Conservation (phyloP, 2,329 filamentous ascomycete species). For the Calonectria pseudoturangicola region DNA sequence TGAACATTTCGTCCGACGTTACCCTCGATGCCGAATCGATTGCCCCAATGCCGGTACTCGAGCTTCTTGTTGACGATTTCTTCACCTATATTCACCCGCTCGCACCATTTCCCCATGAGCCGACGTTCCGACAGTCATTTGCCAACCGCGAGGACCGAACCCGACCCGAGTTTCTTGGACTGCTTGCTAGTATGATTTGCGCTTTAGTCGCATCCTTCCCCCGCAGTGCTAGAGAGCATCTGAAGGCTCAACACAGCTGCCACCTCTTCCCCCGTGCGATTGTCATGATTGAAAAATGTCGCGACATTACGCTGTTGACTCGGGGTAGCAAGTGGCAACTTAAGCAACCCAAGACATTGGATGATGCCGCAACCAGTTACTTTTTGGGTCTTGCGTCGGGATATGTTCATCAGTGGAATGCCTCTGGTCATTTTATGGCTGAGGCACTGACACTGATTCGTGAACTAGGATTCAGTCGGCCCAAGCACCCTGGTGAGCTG, state of each 20-base stretch:
- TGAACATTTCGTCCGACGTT: conserved; percentile 65
- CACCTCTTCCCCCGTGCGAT: conserved; percentile 81
- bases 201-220: conserved; percentile 85
- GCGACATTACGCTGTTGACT: conserved; percentile 80
- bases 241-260: conserved; percentile 79
- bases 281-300: conserved; percentile 81
- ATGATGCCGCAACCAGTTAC: conserved; percentile 83
- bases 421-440: conserved; percentile 82
- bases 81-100: conserved; percentile 89
- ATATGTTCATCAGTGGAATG: conserved; percentile 81
- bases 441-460: conserved; percentile 82
- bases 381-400: conserved; percentile 80
- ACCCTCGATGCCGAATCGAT: conserved; percentile 80
- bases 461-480: conserved; percentile 79
- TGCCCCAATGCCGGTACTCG: conserved; percentile 80
- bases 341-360: conserved; percentile 69
- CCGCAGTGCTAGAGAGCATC: conserved; percentile 80
- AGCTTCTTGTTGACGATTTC: conserved; percentile 85
- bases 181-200: conserved; percentile 85
- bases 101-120: conserved; percentile 86
- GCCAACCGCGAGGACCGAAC: conserved; percentile 79
- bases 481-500: conserved; percentile 65
- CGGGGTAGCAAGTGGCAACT: conserved; percentile 73
- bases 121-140: conserved; percentile 83
- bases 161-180: conserved; percentile 80